A percentile compares a stretch with the other conserved stretches of the same genome.
Conservation (phyloP, 2,329 filamentous ascomycete species). For the Aspergillus udagawae region DNA sequence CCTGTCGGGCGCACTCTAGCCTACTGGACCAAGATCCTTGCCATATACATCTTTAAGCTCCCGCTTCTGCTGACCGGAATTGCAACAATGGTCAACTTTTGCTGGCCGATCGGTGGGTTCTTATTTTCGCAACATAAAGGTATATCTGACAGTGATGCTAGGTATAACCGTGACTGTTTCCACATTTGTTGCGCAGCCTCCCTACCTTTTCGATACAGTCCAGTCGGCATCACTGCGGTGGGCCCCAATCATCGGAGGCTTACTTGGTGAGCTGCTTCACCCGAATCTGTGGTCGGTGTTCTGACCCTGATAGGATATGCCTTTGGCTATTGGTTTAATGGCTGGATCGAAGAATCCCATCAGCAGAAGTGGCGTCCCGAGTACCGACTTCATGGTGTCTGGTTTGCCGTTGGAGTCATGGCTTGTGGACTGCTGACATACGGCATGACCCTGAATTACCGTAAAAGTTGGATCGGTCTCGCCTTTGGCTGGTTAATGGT, state of each 20-base stretch:
- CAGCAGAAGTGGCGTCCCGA: constrained; percentile 26
- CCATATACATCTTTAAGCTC: constrained; percentile 28
- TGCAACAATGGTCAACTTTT: constrained; percentile 34
- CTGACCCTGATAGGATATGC: constrained; percentile 20
- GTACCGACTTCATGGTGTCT: constrained; percentile 34
- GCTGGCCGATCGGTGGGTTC: constrained; percentile 34
- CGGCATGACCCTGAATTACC: constrained; percentile 31
- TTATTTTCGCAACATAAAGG: background rate
- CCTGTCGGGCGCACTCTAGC: constrained; percentile 22
- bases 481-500: constrained; percentile 38
- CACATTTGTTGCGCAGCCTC: constrained; percentile 29
- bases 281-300: background rate
- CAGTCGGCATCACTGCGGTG: constrained; percentile 36
- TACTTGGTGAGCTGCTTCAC: constrained; percentile 20
- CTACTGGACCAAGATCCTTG: constrained; percentile 21
- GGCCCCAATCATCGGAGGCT: constrained; percentile 32
- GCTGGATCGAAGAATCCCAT: constrained; percentile 27
- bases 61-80: constrained; percentile 29
- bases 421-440: constrained; percentile 30
- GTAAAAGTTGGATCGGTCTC: constrained; percentile 34
- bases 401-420: constrained; percentile 30
- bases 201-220: constrained; percentile 33
- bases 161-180: constrained; percentile 36
- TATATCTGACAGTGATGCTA: constrained; percentile 1
- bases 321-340: constrained; percentile 35